Percentiles rank a stretch among this genome's conserved stretches.
phyloP scores from a whole-genome alignment of 176 grass and related monocot genomes.

The Musa itinerans region DNA sequence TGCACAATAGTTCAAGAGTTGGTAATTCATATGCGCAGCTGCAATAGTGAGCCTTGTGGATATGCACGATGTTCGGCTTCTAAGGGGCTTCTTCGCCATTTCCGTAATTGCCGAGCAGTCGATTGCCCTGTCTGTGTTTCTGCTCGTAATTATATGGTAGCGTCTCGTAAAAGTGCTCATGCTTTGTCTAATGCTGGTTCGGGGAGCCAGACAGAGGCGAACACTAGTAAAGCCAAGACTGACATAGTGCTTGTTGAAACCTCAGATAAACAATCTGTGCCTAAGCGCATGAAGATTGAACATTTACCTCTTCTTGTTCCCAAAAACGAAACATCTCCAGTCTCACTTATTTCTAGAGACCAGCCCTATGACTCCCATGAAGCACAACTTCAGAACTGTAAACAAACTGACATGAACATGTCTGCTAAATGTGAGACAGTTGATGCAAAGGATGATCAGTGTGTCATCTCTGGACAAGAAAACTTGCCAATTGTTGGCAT shows the following conservation, averaged over 20 bases:
- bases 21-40: conserved; percentile 58
- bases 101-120: conserved; percentile 49
- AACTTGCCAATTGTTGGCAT: conserved; percentile 35
- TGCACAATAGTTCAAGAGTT: conserved; percentile 71
- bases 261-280: conserved; percentile 42
- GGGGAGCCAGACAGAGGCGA: neutral
- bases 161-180: conserved; percentile 34
- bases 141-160: conserved; percentile 44
- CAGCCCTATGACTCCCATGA: conserved; percentile 37
- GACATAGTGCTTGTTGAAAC: conserved; percentile 47
- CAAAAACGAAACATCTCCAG: conserved; percentile 44
- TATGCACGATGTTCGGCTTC: conserved; percentile 49
- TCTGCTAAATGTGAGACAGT: conserved; percentile 43
- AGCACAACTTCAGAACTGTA: conserved; percentile 33
- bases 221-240: conserved; percentile 51
- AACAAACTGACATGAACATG: conserved; percentile 42
- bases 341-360: conserved; percentile 36
- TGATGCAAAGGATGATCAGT: conserved; percentile 39
- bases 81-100: conserved; percentile 50
- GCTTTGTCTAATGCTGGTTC: conserved; percentile 28
- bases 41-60: conserved; percentile 49
- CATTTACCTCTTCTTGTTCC: conserved; percentile 20
- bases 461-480: conserved; percentile 19
- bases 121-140: conserved; percentile 73
- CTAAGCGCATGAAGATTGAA: conserved; percentile 62